Evolutionary conservation across 805 yeast species (phyloP), one percentile per base, ranked within the genome.

Genomic region (Henningerozyma blattae): DNA sequence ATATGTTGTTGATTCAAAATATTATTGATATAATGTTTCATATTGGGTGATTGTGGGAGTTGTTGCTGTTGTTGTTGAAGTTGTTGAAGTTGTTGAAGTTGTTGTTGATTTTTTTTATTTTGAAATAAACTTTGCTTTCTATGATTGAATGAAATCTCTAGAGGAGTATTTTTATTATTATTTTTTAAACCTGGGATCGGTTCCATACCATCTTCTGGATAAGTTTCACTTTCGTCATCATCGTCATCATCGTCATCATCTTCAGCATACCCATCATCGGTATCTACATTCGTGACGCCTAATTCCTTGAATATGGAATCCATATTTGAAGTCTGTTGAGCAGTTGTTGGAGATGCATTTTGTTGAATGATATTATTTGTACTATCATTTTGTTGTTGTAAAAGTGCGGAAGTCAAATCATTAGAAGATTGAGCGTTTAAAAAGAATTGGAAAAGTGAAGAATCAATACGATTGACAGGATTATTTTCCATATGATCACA

Each of bases 211-310:
- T n/a, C n/a, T n/a, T n/a, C n/a, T n/a, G n/a, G 22, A 13, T 20
- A 24, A 9, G 15, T 15, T 1, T 30, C 5, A 7, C 8, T 34
- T 27, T 41, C 43, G 13, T 40, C 47, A 25, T 44, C 46, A 32
- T 46, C 41, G 2, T 46, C 51, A 18, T 42, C 52, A 15, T 53
- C 59, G 31, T 50, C 56, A 33, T 51, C 54, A 34, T 52, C 57
- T 34, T 50, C 57, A 1, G 46, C 49, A 33, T 50, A 50, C 15
- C 55, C 57, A 19, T 50, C 57, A 28, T 50, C 55, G 2, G 48
- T 40, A 16, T 49, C 50, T 5, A 47, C 54, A 25, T 24, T 15
- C n/a, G 10, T 10, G 10, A 20, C 22, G n/a, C n/a, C n/a, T n/a
- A n/a, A n/a, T n/a, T n/a, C n/a, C n/a, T n/a, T n/a, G n/a, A n/a